Base-by-base conservation (phyloP, 805 yeast genomes). In the Teunomyces tritomae region DNA sequence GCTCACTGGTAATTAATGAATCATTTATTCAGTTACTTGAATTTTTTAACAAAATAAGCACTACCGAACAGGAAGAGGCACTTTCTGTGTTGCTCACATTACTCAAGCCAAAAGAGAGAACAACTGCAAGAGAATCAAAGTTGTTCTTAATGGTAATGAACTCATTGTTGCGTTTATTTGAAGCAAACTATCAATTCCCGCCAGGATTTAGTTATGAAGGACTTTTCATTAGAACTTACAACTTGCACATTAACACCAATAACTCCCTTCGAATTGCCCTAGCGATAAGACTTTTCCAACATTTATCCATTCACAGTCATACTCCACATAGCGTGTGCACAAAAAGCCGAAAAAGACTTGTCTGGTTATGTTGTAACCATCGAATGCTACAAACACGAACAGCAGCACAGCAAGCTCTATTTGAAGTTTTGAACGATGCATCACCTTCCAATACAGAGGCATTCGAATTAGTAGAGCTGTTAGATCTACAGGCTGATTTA, bases 181-280 rank as follows among this genome's bases (percentile, higher is more conserved):
- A 78, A 40, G 49, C 70, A 8, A 67, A 67, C 39, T 39, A 67
- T 2, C 39, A 34, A 6, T 46, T 72, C n/a, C 77, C 78, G 0
- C 24, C 10, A 0, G 46, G 35, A 1, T 66, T 68, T 37, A 56
- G 60, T 24, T 55, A 63, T 14, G 56, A 67, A 32, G 63, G 70
- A 0, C 59, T 83, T 4, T 79, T 69, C 39, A 68, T 78, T 1
- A 64, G 82, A 28, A 62, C 78, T 4, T 82, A 74, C 65, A 85
- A 85, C 57, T 60, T 82, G 29, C 85, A 83, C 46, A 64, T 85
- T 29, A 76, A 76, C 48, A 77, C 81, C 1, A 58, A 70, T 4
- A 73, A 71, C 44, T 39, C 67, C 6, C 47, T 62, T 0, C 60
- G 82, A 36, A 50, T 81, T 1, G 54, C 61, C 0, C 54, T 69